Percentiles rank a stretch among this genome's conserved stretches.
phyloP scores from a whole-genome alignment of 2,329 filamentous ascomycete genomes.

The Ceratocystis destructans region DNA sequence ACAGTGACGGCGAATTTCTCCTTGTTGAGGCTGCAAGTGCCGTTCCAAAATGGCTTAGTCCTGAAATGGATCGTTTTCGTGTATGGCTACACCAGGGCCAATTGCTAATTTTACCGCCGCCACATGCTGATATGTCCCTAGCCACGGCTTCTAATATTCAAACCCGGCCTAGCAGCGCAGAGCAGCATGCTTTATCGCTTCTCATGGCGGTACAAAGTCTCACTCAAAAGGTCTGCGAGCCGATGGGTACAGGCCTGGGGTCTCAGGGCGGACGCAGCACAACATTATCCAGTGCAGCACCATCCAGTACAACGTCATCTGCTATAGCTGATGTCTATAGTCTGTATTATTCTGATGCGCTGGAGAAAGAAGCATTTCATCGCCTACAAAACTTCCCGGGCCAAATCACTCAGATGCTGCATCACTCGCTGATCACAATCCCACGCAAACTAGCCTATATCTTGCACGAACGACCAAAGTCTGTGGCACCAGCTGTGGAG shows the following conservation, averaged over 20 bases:
- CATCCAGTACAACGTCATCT: neutral
- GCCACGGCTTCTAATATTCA: neutral
- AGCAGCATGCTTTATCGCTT: neutral
- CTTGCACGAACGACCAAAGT: conserved; percentile 58
- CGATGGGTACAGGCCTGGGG: neutral
- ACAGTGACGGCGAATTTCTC: conserved; percentile 89
- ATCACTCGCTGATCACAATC: conserved; percentile 58
- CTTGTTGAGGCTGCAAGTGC: conserved; percentile 85
- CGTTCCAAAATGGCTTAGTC: conserved; percentile 79
- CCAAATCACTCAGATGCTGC: conserved; percentile 61
- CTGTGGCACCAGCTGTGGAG: conserved; percentile 73
- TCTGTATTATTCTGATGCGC: conserved; percentile 55
- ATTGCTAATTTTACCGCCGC: conserved; percentile 56
- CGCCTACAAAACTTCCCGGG: conserved; percentile 69
- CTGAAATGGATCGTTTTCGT: conserved; percentile 74
- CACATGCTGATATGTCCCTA: conserved; percentile 37
- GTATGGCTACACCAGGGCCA: conserved; percentile 77
- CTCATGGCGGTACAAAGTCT: conserved; percentile 2
- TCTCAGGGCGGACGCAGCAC: neutral
- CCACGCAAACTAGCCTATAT: conserved; percentile 73
- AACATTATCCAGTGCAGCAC: no score
- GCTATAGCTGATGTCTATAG: neutral
- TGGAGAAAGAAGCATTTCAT: conserved; percentile 86
- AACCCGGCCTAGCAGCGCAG: neutral
- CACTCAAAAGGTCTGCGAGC: neutral